Evolutionary conservation across 495 filamentous ascomycete species (phyloP), one percentile per base, ranked within the genome.

Genomic region (Aspergillus mulundensis): DNA sequence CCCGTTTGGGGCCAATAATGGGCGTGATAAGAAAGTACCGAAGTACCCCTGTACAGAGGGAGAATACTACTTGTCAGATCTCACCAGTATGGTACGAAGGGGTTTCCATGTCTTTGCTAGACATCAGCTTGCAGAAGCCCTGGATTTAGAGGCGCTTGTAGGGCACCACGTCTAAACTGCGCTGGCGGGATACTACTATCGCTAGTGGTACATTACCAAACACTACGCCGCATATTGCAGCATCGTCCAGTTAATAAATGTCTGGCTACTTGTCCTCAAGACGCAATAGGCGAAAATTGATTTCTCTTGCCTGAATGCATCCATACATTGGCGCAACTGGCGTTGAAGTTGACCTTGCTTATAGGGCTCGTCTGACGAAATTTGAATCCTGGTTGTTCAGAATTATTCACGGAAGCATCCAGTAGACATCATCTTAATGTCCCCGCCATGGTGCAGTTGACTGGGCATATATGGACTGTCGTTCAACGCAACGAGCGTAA

Each of bases 131-230:
- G 39, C 46, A 57, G 46, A 32, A 38, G 54, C 36, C 46, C 46
- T 16, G 25, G 24, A 56, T 34, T 34, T 23, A 23, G 46, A 6
- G 47, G 47, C 36, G 43, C 30, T 60, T 58, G 57, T 63, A 60
- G 32, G 61, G 57, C 16, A 63, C 61, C 61, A 63, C 61, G 61
- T 63, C 28, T 38, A 34, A 30, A 25, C 38, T 63, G 56, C 42
- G 61, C 45, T 59, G 60, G 60, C 60, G 58, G 45, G 20, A 34
- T 50, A 45, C 41, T 30, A 38, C 12, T 40, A 40, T 10, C 8
- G 8, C 15, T 40, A 18, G 38, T 40, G 5, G n/a, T 40, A 40
- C 38, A 18, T 40, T 12, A 42, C 25, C 23, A 2, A 16, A 3
- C 21, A 50, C 7, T 7, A 36, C 46, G 19, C 30, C 42, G 41